Conservation (phyloP, 1,284 basidiomycete genomes). For the Melampsora americana region DNA sequence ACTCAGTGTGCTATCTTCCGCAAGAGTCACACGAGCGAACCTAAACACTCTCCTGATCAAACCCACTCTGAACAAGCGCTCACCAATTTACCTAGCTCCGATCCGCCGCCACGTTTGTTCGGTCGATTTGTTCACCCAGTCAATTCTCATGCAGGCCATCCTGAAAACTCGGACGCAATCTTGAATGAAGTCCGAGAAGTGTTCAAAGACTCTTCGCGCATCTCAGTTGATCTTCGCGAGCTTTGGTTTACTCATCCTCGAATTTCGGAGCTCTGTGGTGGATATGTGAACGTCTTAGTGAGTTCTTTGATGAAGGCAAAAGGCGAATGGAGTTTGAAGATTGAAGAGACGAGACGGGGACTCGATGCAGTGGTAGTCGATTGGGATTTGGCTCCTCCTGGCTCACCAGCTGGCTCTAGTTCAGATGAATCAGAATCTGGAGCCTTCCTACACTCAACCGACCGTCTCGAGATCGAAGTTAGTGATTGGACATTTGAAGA, state of each 20-base stretch:
- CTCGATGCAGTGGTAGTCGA: neutral
- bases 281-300: neutral
- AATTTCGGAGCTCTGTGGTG: neutral
- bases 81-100: neutral
- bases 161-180: neutral
- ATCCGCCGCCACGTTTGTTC: neutral
- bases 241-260: neutral
- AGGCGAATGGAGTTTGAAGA: neutral
- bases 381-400: neutral
- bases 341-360: neutral
- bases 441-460: too few species aligned
- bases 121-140: neutral
- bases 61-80: neutral
- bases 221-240: neutral
- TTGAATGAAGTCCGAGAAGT: neutral
- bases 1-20: constrained; percentile 32
- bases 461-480: too few species aligned
- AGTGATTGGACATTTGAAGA: too few species aligned
- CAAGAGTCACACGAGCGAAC: neutral
- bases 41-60: neutral
- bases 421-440: too few species aligned
- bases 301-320: neutral
- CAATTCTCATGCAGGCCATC: neutral
- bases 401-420: too few species aligned
- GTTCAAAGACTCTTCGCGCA: neutral